phyloP scores from a whole-genome alignment of 1,284 basidiomycete genomes.

The Cutaneotrichosporon mucoides region DNA sequence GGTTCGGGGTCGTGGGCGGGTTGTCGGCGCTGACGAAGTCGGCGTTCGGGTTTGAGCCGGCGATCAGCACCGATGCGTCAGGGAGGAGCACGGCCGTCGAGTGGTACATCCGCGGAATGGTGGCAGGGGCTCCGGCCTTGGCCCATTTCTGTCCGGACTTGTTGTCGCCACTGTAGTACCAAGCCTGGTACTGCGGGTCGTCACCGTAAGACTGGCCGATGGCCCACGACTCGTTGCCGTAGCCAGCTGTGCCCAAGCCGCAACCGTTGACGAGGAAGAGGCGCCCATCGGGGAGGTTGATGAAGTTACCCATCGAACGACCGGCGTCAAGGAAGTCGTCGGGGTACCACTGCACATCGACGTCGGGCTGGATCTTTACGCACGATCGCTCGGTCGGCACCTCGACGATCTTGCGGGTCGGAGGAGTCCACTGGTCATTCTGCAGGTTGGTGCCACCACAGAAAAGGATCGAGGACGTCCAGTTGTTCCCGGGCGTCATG shows the following conservation, averaged over 20 bases:
- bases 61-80: conserved; percentile 78
- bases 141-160: conserved; percentile 67
- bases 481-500: conserved; percentile 78
- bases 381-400: conserved; percentile 29
- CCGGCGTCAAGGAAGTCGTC: conserved; percentile 69
- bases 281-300: conserved; percentile 46
- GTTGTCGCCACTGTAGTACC: conserved; percentile 65
- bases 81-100: conserved; percentile 79
- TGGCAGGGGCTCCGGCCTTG: conserved; percentile 60
- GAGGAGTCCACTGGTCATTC: conserved; percentile 46
- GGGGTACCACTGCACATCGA: conserved; percentile 55
- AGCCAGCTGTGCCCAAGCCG: conserved; percentile 59
- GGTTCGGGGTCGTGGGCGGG: conserved; percentile 18
- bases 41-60: conserved; percentile 89
- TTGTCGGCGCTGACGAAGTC: conserved; percentile 57
- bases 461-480: conserved; percentile 76
- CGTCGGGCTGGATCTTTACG: conserved; percentile 60
- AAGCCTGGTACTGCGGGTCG: conserved; percentile 23
- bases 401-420: conserved; percentile 19
- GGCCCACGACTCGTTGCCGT: conserved; percentile 47
- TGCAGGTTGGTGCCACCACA: conserved; percentile 70
- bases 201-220: conserved; percentile 47
- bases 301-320: conserved; percentile 74
- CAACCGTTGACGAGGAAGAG: conserved; percentile 65
- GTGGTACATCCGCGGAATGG: conserved; percentile 73